Conservation (phyloP, 139 green algal species). For the Raphidocelis subcapitata region DNA sequence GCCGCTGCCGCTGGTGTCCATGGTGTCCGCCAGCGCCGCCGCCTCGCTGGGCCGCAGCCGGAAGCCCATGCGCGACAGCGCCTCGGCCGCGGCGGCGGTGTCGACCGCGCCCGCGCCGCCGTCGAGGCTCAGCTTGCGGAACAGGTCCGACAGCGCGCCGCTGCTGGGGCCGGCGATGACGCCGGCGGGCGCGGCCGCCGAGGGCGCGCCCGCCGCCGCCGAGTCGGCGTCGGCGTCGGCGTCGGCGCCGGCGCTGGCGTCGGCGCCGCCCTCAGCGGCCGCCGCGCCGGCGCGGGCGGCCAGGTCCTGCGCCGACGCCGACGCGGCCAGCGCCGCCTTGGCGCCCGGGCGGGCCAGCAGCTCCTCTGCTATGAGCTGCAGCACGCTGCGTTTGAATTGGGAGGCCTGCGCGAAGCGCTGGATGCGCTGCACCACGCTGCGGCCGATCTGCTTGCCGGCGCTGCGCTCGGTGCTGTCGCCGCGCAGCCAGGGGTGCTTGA, state of each 20-base stretch:
- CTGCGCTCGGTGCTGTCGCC: slow-evolving; percentile 32
- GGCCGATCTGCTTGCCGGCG: slow-evolving; percentile 42
- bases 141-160: slow-evolving; percentile 14
- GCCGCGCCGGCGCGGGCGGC: background rate
- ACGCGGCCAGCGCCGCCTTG: slow-evolving; percentile 8
- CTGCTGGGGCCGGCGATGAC: slow-evolving; percentile 21
- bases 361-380: slow-evolving; percentile 84
- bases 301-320: background rate
- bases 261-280: background rate
- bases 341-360: slow-evolving; percentile 43
- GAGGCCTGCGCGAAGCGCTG: slow-evolving; percentile 67
- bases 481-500: slow-evolving; percentile 64
- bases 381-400: slow-evolving; percentile 74
- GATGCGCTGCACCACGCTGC: slow-evolving; percentile 77
- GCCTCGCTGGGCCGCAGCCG: slow-evolving; percentile 35
- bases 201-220: too few relatives aligned
- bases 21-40: slow-evolving; percentile 33
- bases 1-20: slow-evolving; percentile 32
- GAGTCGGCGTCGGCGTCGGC: too few relatives aligned
- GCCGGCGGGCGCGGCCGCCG: too few relatives aligned
- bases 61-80: slow-evolving; percentile 29
- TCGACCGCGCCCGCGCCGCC: background rate
- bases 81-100: slow-evolving; percentile 8
- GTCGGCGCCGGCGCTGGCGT: too few relatives aligned
- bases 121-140: background rate